Base-by-base conservation (phyloP, 352 stramenopile species). In the Blastocystis sp. region DNA sequence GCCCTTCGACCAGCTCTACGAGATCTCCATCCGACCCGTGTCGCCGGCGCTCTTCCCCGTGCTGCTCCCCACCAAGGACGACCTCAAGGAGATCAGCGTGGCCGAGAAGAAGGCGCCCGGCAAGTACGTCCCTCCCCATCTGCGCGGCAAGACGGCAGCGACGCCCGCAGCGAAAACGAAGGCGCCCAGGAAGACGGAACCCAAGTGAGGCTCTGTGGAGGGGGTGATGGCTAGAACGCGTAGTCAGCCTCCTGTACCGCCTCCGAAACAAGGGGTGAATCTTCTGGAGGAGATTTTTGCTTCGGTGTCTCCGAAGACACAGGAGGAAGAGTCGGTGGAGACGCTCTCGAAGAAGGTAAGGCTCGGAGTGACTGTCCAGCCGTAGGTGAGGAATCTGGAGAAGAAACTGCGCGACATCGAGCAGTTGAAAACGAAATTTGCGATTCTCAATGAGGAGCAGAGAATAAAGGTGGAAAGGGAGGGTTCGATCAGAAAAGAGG, bases 91-190 rank as follows among this genome's bases (percentile, higher is more conserved):
- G 16, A 59, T 81, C 11, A 59, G 20, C 13, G 62, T 70, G 11
- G 18, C 24, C 13, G 41, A 54, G 39, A 64, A 81, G 70, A 43
- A 63, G 47, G n/a, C 70, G 45, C 24, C 37, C 7, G 20, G 26
- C 6, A 81, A 81, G 54, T 81, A 81, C 34, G 70, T 81, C 18
- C 70, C 70, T 7, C 70, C 70, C 11, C 37, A 81, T 37, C 37
- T 81, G 45, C 43, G 70, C 3, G 45, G 24, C 30, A 79, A 79
- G 68, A 9, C 7, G 11, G 39, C 7, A 1, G 39, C 30, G 65
- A 56, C 24, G 41, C 24, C 41, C 30, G 30, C 41, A 30, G 70
- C 24, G 45, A 79, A 64, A 7, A 43, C n/a, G 70, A 56, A 81
- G 16, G 11, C 65, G 37, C 6, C 2, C 7, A 55, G 37, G 39